A percentile compares a stretch with the other conserved stretches of the same genome.
phyloP scores from a whole-genome alignment of 169 alveolate species.

The Toxoplasma gondii region DNA sequence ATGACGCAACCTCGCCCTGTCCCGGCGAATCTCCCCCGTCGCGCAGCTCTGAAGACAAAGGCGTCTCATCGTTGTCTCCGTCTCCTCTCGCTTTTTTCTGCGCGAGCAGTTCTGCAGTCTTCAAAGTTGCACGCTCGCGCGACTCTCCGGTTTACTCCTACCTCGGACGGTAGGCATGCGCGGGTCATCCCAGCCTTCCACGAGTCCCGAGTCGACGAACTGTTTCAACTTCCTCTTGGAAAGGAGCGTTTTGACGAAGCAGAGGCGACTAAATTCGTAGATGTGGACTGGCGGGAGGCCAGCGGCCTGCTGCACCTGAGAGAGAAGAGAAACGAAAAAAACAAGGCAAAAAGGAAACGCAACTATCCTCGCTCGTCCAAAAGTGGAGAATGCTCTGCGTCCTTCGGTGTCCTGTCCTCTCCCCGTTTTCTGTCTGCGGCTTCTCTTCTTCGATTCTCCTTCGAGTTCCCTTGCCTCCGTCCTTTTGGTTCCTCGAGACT shows the following conservation, averaged over 20 bases:
- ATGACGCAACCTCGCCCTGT: no score
- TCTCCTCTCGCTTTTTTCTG: background rate
- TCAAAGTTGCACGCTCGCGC: no score
- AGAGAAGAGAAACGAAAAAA: background rate
- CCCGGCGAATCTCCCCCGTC: no score
- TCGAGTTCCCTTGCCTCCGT: no score
- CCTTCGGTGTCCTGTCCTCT: no score
- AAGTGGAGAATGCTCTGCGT: no score
- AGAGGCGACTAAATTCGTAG: constrained; percentile 94
- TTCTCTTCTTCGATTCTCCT: no score
- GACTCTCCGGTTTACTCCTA: constrained; percentile 78
- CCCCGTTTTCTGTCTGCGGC: no score
- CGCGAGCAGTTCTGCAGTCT: no score
- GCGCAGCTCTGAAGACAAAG: no score
- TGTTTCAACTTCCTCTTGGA: constrained; percentile 96
- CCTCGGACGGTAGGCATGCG: constrained; percentile 98
- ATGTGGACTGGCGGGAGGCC: constrained; percentile 70
- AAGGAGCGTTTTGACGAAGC: constrained; percentile 94
- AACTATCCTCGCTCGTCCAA: no score
- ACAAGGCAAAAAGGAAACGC: background rate
- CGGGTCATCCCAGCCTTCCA: constrained; percentile 99
- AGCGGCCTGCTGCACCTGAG: constrained; percentile 67
- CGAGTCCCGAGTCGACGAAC: constrained; percentile 93
- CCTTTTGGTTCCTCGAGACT: no score
- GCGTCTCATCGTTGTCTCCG: constrained; percentile 80